Evolutionary conservation across 257 asterid genomes (phyloP).

Genomic region (Solanum lycopersicoides): DNA sequence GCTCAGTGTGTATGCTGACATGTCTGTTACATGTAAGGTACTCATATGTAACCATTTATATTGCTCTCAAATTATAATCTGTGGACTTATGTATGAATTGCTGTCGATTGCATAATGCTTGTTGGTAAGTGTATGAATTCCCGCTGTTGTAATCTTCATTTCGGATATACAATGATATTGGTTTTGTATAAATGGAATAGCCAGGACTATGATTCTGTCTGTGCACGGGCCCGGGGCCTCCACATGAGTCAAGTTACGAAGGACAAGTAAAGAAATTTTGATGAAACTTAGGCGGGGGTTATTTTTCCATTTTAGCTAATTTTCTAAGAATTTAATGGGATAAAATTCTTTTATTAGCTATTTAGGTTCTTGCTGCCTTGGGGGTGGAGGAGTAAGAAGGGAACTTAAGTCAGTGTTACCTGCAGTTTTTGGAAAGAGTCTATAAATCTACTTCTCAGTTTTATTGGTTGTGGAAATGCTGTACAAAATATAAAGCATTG

Average conservation of each 20-base stretch:
- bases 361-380: not conserved
- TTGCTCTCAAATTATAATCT: not conserved
- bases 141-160: not conserved
- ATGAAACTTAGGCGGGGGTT: not conserved
- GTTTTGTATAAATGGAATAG: not conserved
- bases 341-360: not conserved
- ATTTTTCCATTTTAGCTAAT: not conserved
- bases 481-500: not conserved
- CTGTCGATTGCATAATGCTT: not conserved
- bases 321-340: not conserved
- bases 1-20: conserved; percentile 98
- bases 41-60: not conserved
- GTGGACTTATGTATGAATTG: not conserved
- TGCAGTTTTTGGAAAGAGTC: not conserved
- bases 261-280: not conserved
- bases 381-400: not conserved
- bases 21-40: conserved; percentile 99
- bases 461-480: not conserved
- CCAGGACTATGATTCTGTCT: not conserved
- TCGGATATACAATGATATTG: not conserved
- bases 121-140: not conserved
- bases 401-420: not conserved
- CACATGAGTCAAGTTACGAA: not conserved
- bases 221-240: not conserved
- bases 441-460: not conserved